Conservation (phyloP, 2,329 filamentous ascomycete genomes). For the Pseudogymnoascus sp. region DNA sequence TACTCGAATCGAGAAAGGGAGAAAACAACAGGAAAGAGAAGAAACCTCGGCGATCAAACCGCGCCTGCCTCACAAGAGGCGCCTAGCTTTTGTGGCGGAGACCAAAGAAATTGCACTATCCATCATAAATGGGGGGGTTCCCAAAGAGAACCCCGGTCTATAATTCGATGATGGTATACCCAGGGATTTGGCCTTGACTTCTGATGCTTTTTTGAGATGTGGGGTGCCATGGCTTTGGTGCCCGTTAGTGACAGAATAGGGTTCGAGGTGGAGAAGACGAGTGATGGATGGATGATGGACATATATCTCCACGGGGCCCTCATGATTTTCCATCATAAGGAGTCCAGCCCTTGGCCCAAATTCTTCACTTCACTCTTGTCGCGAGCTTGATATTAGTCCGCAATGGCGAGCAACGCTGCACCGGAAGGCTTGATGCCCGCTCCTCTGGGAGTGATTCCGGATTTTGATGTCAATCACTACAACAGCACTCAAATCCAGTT, state of each 20-base stretch:
- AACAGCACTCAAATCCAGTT: neutral
- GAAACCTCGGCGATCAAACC: neutral
- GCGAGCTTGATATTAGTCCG: neutral
- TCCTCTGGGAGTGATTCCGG: neutral
- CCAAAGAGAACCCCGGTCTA: neutral
- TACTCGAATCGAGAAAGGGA: neutral
- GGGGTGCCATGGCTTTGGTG: neutral
- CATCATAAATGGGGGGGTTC: neutral
- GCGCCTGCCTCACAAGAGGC: neutral
- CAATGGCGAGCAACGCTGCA: neutral
- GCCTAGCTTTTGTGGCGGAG: neutral
- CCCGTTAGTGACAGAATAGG: neutral
- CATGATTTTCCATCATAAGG: neutral
- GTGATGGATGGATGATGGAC: constrained; percentile 2
- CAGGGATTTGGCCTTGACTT: neutral
- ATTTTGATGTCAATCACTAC: constrained; percentile 5
- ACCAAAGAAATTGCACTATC: neutral
- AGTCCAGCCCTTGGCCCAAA: neutral
- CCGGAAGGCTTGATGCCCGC: constrained; percentile 11
- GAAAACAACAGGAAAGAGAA: constrained; percentile 5
- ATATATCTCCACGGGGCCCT: constrained; percentile 5
- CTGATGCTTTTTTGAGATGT: constrained; percentile 9
- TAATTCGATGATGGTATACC: neutral
- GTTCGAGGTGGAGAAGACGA: neutral
- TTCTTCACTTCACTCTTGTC: neutral